Evolutionary conservation across 2,329 filamentous ascomycete genomes (phyloP), one percentile per base, ranked within the genome.

Genomic region (Sclerotinia minor): DNA sequence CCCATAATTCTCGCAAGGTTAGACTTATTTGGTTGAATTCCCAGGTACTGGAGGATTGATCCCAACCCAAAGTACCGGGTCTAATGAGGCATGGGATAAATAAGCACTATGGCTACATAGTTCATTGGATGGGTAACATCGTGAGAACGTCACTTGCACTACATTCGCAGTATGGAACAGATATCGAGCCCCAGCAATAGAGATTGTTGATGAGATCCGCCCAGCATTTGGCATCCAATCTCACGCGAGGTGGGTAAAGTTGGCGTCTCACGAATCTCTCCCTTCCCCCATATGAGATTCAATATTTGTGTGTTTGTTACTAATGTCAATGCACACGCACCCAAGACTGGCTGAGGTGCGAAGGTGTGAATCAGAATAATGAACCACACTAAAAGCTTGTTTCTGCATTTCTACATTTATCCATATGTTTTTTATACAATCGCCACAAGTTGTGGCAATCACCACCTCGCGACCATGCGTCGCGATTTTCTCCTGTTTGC

Each of bases 1-100:
- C 21, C 45, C 29, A 61, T 61, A 50, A 35, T 50, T 61, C 59
- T 61, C 59, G 45, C 59, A 50, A 61, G 45, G 47, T 35, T 61
- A 21, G 21, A 50, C 59, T 50, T 61, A 61, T 61, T 61, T 7
- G 17, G 59, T 38, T 38, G 32, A 24, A 24, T 24, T n/a, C 29
- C 24, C 21, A 41, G 38, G 38, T 41, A 17, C 38, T 41, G 15
- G 29, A 50, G 29, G 8, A 50, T 50, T 45, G 32, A 38, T 32
- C 45, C 11, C 45, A n/a, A 41, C 19, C 59, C 59, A 50, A 50
- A 61, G 59, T 50, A 35, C 38, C 59, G 59, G 59, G 59, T 50
- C 32, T 35, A 49, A 15, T 24, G 19, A 49, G 13, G 44, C 26
- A 49, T 32, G 44, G 58, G 58, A 9, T 24, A 15, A 35, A 21